A percentile compares a stretch with the other conserved stretches of the same genome.
phyloP scores from a whole-genome alignment of 768 basidiomycete species.

The Russula compacta region DNA sequence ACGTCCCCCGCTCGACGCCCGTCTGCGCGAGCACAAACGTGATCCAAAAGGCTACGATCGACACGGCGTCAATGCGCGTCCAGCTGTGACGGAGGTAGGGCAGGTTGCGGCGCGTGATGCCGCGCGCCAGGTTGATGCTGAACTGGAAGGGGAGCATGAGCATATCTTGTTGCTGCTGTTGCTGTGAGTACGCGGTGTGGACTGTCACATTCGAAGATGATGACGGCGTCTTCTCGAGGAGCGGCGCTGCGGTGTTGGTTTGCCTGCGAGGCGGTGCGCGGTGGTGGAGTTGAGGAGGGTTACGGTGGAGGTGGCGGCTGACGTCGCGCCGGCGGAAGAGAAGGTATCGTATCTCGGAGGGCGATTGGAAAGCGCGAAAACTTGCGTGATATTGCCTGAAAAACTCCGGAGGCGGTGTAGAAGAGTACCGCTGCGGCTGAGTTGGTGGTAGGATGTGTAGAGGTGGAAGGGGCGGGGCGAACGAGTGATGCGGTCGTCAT shows the following conservation, averaged over 20 bases:
- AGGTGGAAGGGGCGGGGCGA: conserved; percentile 1
- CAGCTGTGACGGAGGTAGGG: conserved; percentile 91
- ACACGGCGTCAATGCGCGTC: conserved; percentile 83
- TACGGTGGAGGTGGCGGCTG: conserved; percentile 13
- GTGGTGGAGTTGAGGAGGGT: conserved; percentile 6
- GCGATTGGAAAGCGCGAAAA: conserved; percentile 39
- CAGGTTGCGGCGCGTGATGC: conserved; percentile 55
- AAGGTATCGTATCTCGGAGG: neutral
- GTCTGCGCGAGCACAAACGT: conserved; percentile 60
- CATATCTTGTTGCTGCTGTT: conserved; percentile 12
- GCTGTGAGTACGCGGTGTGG: neutral
- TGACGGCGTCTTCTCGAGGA: conserved; percentile 1
- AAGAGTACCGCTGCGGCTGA: conserved; percentile 38
- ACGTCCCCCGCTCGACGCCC: conserved; percentile 53
- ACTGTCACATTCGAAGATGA: neutral
- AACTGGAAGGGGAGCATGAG: conserved; percentile 49
- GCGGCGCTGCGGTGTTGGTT: neutral
- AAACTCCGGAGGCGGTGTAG: conserved; percentile 38
- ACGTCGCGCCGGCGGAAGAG: neutral
- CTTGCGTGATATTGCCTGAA: conserved; percentile 40
- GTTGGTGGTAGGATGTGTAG: conserved; percentile 24
- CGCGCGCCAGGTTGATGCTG: conserved; percentile 44
- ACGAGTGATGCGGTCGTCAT: conserved; percentile 23
- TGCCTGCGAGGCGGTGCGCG: neutral
- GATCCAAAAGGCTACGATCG: conserved; percentile 83